Evolutionary conservation across 2,329 filamentous ascomycete genomes (phyloP).

Genomic region (Alternaria postmessia): DNA sequence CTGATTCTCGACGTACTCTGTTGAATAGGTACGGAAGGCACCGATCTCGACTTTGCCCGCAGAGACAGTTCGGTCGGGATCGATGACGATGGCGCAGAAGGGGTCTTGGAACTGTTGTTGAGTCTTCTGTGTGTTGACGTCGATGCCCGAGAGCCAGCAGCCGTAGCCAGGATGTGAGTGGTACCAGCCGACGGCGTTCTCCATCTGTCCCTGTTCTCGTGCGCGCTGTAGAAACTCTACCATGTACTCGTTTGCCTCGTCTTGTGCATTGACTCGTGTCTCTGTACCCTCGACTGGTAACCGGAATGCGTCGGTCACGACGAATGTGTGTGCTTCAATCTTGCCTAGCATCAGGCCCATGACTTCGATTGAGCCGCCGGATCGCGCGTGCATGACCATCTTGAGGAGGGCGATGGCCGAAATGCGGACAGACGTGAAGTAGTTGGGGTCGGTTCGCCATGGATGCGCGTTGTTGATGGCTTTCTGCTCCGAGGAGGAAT

Average conservation of each 20-base stretch:
- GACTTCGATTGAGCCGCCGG: conserved; percentile 88
- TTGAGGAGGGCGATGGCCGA: conserved; percentile 93
- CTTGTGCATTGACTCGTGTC: conserved; percentile 94
- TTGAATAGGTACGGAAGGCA: conserved; percentile 90
- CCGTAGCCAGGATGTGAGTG: conserved; percentile 97
- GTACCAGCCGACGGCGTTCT: conserved; percentile 98
- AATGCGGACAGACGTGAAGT: conserved; percentile 94
- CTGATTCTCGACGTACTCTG: conserved; percentile 64
- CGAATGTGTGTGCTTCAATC: conserved; percentile 81
- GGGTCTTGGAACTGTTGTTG: conserved; percentile 90
- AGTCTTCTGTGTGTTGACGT: conserved; percentile 85
- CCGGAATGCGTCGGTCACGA: conserved; percentile 93
- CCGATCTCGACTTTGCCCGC: conserved; percentile 97
- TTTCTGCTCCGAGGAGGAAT: conserved; percentile 74
- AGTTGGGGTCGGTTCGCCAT: conserved; percentile 79
- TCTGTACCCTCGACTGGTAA: conserved; percentile 98
- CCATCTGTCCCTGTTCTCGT: conserved; percentile 77
- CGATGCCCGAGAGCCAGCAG: conserved; percentile 97
- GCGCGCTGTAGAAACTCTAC: conserved; percentile 81
- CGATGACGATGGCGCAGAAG: conserved; percentile 94
- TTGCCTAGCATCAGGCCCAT: conserved; percentile 99
- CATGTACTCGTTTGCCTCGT: conserved; percentile 97
- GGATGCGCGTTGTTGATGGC: conserved; percentile 70
- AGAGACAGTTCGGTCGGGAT: conserved; percentile 93
- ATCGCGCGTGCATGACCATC: conserved; percentile 99